Conservation (phyloP, 306 rosid genomes). For the Citrullus colocynthis region DNA sequence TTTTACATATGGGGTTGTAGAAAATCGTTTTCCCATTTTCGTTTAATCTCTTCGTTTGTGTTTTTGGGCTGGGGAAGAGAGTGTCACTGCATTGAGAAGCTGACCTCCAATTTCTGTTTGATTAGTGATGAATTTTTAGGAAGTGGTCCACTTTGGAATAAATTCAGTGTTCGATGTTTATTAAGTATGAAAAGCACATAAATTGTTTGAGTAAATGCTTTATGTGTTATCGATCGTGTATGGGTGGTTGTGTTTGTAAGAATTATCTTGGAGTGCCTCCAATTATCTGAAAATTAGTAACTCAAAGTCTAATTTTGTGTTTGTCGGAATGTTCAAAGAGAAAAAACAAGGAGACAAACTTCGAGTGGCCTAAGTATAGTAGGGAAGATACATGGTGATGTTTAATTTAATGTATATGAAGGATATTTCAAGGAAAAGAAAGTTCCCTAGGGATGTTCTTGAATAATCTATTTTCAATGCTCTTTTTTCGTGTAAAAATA, state of each 20-base stretch:
- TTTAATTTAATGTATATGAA: neutral
- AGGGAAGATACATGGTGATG: neutral
- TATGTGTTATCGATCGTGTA: neutral
- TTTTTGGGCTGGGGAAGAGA: neutral
- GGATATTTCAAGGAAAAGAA: no score
- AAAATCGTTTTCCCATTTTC: neutral
- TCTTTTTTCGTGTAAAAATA: no score
- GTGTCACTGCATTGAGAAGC: neutral
- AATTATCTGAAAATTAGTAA: neutral
- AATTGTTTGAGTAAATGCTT: neutral
- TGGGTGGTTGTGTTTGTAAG: neutral
- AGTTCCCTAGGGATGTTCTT: no score
- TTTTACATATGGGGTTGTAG: neutral
- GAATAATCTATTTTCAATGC: no score
- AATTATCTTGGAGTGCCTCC: neutral
- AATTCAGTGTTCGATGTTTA: neutral
- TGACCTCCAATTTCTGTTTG: neutral
- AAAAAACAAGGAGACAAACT: neutral
- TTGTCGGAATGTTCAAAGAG: neutral
- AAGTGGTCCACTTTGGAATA: neutral
- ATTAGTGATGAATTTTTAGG: neutral
- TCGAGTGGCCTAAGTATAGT: neutral
- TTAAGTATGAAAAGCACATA: neutral
- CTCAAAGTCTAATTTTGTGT: neutral
- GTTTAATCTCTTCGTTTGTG: neutral